These are phyloP conservation scores for Tetrahymena elliotti DNA, from an alignment of 73 alveolate genomes.

Conservation along the genomic window DNA sequence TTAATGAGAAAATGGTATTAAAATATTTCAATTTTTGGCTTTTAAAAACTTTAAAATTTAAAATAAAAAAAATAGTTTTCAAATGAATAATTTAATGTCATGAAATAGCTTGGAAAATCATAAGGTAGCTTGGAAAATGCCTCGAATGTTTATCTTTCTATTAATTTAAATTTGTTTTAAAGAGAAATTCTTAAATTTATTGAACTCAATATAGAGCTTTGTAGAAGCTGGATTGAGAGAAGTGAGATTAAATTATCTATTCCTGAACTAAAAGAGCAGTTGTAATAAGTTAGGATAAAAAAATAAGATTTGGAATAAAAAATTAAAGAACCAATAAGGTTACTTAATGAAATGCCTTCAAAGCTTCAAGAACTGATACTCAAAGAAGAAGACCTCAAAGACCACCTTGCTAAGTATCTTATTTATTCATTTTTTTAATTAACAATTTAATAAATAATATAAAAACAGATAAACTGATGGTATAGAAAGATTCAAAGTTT, in stretches of 20 bases:
- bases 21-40: background rate
- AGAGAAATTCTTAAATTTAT: background rate
- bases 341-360: background rate
- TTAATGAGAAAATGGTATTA: background rate
- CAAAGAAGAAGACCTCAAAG: background rate
- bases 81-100: background rate
- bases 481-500: background rate
- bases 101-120: background rate
- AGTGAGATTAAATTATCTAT: background rate
- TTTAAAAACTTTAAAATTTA: background rate
- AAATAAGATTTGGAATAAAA: background rate
- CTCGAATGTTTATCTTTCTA: background rate
- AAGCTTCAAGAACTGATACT: background rate
- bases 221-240: background rate
- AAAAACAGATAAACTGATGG: background rate
- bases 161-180: background rate
- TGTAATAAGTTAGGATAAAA: background rate
- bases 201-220: background rate
- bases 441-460: background rate
- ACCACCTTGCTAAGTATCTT: background rate
- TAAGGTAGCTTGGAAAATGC: background rate
- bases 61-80: background rate
- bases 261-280: background rate
- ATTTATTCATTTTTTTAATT: background rate
- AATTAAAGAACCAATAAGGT: background rate